A percentile compares a stretch with the other conserved stretches of the same genome.
phyloP scores from a whole-genome alignment of 2,329 filamentous ascomycete species.

The Chrysosphaeria jannelii region DNA sequence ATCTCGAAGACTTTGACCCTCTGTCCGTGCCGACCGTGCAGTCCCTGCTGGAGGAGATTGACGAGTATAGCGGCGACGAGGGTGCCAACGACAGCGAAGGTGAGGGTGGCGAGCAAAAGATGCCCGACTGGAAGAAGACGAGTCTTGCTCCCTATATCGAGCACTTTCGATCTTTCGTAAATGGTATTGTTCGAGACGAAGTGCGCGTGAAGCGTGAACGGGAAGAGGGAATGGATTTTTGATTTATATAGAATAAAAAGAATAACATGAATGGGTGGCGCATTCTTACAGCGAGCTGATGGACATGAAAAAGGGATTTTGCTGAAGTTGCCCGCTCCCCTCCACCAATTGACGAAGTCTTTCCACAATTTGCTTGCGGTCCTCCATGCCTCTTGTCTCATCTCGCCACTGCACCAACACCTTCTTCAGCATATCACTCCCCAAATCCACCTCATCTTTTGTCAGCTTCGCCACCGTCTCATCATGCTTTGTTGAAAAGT shows the following conservation, averaged over 20 bases:
- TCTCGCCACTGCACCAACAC: slow-evolving; percentile 66
- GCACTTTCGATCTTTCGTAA: slow-evolving; percentile 59
- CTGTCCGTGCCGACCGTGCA: slow-evolving; percentile 71
- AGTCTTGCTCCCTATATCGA: slow-evolving; percentile 81
- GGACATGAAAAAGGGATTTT: slow-evolving; percentile 41
- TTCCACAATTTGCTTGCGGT: slow-evolving; percentile 37
- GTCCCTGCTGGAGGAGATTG: slow-evolving; percentile 55
- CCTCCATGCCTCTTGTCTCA: slow-evolving; percentile 20
- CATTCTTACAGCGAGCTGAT: slow-evolving; percentile 23
- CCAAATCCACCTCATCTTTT: slow-evolving; percentile 69
- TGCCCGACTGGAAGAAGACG: slow-evolving; percentile 91
- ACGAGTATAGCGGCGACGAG: slow-evolving; percentile 29
- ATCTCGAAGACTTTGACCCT: slow-evolving; percentile 61
- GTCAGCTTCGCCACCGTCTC: slow-evolving; percentile 17
- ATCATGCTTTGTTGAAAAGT: slow-evolving; percentile 62
- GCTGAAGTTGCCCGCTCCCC: slow-evolving; percentile 31
- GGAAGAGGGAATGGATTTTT: slow-evolving; percentile 25
- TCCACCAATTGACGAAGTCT: slow-evolving; percentile 55
- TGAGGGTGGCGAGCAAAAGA: slow-evolving; percentile 8
- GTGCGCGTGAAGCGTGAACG: slow-evolving; percentile 23
- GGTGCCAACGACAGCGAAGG: slow-evolving; percentile 8
- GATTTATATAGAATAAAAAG: slow-evolving; percentile 1
- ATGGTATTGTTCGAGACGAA: slow-evolving; percentile 48
- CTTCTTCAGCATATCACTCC: slow-evolving; percentile 57
- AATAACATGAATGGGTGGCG: slow-evolving; percentile 1